Evolutionary conservation across 148 eudicot species (phyloP).

Genomic region (Rhododendron williamsianum): DNA sequence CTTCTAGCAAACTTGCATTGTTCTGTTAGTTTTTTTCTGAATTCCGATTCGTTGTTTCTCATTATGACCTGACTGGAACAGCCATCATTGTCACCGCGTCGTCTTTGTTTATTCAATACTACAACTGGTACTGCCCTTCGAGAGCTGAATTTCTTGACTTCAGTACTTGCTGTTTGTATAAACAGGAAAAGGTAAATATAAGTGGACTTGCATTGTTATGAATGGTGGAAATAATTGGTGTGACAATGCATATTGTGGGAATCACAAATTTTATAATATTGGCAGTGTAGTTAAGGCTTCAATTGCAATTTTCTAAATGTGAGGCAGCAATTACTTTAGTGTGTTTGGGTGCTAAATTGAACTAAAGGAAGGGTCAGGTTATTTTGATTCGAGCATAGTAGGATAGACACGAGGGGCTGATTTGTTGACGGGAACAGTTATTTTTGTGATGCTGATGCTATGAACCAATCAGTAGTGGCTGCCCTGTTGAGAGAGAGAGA

Average conservation of each 20-base stretch:
- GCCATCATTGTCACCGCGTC: constrained; percentile 91
- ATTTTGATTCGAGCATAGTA: neutral
- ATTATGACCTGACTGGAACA: constrained; percentile 30
- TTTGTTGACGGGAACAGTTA: neutral
- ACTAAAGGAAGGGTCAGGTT: no score
- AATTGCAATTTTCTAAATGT: neutral
- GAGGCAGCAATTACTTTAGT: neutral
- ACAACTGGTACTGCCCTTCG: constrained; percentile 57
- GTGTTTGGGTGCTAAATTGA: neutral
- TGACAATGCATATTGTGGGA: neutral
- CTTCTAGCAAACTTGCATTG: neutral
- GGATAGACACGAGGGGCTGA: neutral
- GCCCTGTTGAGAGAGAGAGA: neutral
- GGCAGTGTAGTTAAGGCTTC: neutral
- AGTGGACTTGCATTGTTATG: neutral
- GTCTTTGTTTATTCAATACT: constrained; percentile 81
- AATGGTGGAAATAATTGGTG: neutral
- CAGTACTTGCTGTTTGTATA: constrained; percentile 70
- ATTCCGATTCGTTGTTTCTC: neutral
- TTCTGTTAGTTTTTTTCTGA: neutral
- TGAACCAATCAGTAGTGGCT: neutral
- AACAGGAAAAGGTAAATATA: constrained; percentile 66
- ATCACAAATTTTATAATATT: neutral
- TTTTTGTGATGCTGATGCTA: neutral
- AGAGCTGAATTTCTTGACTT: constrained; percentile 82